Evolutionary conservation across 1,284 basidiomycete genomes (phyloP).

Genomic region (Lignosus rhinocerotis): DNA sequence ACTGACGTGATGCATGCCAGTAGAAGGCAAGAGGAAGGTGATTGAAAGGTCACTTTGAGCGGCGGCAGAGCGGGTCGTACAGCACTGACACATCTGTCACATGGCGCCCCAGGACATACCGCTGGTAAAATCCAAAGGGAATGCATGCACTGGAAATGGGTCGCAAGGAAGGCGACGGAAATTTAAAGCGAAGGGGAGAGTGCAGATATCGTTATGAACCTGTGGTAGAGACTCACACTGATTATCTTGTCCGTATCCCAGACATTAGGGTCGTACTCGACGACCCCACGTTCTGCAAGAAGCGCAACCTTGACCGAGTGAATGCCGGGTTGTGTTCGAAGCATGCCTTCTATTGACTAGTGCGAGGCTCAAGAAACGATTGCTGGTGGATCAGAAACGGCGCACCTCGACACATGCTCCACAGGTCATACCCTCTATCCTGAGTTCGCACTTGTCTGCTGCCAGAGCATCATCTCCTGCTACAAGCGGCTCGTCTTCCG

Average conservation of each 20-base stretch:
- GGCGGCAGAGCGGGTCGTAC: too few relatives aligned
- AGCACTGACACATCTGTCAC: too few relatives aligned
- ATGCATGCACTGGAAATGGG: too few relatives aligned
- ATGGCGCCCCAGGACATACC: too few relatives aligned
- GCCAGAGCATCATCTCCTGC: slow-evolving; percentile 28
- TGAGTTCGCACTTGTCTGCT: slow-evolving; percentile 62
- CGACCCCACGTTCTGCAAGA: slow-evolving; percentile 88
- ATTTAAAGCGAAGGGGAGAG: not conserved
- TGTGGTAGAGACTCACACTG: slow-evolving; percentile 50
- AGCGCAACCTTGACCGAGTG: slow-evolving; percentile 89
- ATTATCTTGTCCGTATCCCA: slow-evolving; percentile 85
- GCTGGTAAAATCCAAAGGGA: too few relatives aligned
- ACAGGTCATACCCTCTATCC: slow-evolving; percentile 92
- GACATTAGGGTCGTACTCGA: slow-evolving; percentile 83
- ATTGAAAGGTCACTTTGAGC: too few relatives aligned
- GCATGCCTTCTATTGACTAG: slow-evolving; percentile 90
- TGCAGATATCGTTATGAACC: not conserved
- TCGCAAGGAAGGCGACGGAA: too few relatives aligned
- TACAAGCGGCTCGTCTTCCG: slow-evolving; percentile 38
- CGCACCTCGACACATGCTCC: slow-evolving; percentile 86
- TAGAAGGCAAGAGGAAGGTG: too few relatives aligned
- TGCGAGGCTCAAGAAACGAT: not conserved
- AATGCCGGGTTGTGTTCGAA: slow-evolving; percentile 86
- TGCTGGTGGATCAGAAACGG: not conserved
- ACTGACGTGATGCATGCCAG: too few relatives aligned